Evolutionary conservation across 352 stramenopile species (phyloP).

Genomic region (Pythium guiyangense): DNA sequence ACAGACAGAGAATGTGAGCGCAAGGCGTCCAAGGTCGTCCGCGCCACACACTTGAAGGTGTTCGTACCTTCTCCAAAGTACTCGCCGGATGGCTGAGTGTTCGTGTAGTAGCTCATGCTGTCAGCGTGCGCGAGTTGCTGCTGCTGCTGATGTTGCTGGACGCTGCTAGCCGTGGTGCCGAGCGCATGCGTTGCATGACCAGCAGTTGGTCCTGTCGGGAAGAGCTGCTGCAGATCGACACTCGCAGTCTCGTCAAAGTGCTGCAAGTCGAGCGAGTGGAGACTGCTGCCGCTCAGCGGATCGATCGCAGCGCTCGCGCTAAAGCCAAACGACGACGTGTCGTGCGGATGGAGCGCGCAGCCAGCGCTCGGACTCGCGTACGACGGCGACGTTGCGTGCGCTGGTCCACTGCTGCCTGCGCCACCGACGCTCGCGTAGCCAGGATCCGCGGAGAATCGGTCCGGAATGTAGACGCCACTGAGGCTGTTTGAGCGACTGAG

Average conservation of each 20-base stretch:
- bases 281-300: background rate
- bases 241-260: constrained; percentile 15
- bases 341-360: constrained; percentile 1
- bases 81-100: background rate
- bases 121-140: background rate
- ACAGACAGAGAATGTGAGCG: background rate
- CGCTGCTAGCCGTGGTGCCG: background rate
- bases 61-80: constrained; percentile 14
- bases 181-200: background rate
- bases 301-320: background rate
- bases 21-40: background rate
- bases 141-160: too few species aligned
- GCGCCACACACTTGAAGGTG: background rate
- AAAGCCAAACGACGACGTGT: constrained; percentile 11
- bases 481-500: constrained; percentile 4
- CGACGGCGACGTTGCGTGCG: background rate
- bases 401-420: background rate
- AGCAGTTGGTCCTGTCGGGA: constrained; percentile 2
- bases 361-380: background rate
- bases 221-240: constrained; percentile 19
- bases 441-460: constrained; percentile 4
- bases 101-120: constrained; percentile 7
- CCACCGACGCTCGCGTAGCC: background rate
- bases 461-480: background rate
- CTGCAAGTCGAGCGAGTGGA: constrained; percentile 13